A percentile compares a stretch with the other conserved stretches of the same genome.
Evolutionary conservation across 345 rosid species (phyloP).

Genomic region (Fremontodendron californicum): DNA sequence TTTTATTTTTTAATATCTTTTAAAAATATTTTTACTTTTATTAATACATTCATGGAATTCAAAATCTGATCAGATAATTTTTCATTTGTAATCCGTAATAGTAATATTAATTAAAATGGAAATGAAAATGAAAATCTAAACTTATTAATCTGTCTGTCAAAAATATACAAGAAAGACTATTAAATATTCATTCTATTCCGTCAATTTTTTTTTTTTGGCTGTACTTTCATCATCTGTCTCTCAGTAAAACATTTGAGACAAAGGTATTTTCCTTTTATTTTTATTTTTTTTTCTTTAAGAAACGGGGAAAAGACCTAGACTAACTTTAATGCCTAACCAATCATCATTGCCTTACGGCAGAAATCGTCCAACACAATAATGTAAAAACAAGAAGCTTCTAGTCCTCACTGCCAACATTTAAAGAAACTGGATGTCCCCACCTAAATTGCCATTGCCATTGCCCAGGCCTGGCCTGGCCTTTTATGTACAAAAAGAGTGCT

Average conservation of each 20-base stretch:
- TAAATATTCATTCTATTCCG: neutral
- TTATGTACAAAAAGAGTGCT: conserved; percentile 13
- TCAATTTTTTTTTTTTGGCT: neutral
- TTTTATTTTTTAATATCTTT: too few species aligned
- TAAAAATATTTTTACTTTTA: too few species aligned
- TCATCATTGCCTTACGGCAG: conserved; percentile 16
- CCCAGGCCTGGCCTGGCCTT: neutral
- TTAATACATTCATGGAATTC: too few species aligned
- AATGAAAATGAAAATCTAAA: too few species aligned
- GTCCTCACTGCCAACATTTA: conserved; percentile 9
- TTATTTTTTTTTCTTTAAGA: neutral
- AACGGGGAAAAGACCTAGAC: neutral
- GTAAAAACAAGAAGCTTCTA: neutral
- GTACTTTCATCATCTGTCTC: neutral
- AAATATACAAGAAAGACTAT: neutral
- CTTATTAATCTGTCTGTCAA: too few species aligned
- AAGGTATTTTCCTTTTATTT: neutral
- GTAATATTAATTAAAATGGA: too few species aligned
- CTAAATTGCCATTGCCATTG: neutral
- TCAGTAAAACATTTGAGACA: neutral
- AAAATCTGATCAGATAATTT: too few species aligned
- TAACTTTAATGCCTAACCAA: neutral
- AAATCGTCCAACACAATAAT: neutral
- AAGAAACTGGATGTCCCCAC: neutral
- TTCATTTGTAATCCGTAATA: too few species aligned